Evolutionary conservation across 2,329 filamentous ascomycete genomes (phyloP).

Genomic region (Trichoderma sp.): DNA sequence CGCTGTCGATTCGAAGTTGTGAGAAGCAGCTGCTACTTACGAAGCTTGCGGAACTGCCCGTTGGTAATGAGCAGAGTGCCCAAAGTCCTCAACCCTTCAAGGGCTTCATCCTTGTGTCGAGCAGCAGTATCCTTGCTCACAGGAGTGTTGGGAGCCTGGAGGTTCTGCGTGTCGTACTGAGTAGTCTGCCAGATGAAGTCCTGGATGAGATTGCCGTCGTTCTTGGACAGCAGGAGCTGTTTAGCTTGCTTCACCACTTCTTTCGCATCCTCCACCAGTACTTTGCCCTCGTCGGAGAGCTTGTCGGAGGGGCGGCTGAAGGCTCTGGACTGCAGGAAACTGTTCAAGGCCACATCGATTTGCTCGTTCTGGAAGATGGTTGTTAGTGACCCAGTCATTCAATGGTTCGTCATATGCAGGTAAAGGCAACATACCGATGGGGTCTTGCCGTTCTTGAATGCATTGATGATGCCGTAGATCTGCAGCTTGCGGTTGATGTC

Average conservation of each 20-base stretch:
- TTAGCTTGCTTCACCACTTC: conserved; percentile 84
- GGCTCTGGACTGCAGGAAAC: conserved; percentile 71
- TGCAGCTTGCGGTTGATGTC: conserved; percentile 94
- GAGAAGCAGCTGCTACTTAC: conserved; percentile 54
- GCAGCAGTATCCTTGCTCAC: conserved; percentile 75
- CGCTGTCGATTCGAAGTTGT: neutral
- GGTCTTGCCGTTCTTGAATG: conserved; percentile 86
- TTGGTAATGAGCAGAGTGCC: conserved; percentile 92
- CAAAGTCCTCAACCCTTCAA: conserved; percentile 83
- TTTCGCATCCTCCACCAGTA: conserved; percentile 75
- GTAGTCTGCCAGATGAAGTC: conserved; percentile 97
- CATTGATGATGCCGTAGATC: conserved; percentile 84
- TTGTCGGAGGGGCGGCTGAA: conserved; percentile 71
- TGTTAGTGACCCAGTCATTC: neutral
- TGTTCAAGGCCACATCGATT: conserved; percentile 93
- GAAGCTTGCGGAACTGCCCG: conserved; percentile 89
- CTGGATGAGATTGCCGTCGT: conserved; percentile 89
- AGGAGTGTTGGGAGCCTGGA: conserved; percentile 65
- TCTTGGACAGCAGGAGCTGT: conserved; percentile 85
- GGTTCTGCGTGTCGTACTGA: conserved; percentile 66
- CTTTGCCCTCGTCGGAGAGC: conserved; percentile 79
- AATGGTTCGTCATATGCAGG: no score
- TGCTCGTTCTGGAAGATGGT: conserved; percentile 72
- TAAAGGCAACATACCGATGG: conserved; percentile 68
- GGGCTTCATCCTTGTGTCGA: conserved; percentile 80